These are phyloP conservation scores for Xylona heveae DNA, from an alignment of 495 filamentous ascomycete species.

Conservation along the genomic window DNA sequence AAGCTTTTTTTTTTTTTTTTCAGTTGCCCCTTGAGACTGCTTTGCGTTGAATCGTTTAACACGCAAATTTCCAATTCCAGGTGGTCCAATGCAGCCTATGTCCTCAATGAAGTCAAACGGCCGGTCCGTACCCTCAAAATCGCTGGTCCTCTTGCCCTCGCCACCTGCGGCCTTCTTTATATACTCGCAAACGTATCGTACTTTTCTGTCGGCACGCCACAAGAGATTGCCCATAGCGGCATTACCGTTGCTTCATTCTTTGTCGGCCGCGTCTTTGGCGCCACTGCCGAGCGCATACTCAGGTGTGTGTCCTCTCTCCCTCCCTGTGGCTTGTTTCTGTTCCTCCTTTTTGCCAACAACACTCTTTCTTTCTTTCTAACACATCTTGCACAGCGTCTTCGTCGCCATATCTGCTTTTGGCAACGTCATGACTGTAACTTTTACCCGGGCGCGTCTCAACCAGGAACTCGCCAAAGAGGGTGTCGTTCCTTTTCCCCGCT, in stretches of 20 bases:
- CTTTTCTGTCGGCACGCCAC: constrained; percentile 7
- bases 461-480: background rate
- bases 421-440: constrained; percentile 1
- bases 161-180: background rate
- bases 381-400: background rate
- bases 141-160: background rate
- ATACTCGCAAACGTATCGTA: constrained; percentile 2
- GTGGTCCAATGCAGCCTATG: constrained; percentile 7
- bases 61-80: constrained; percentile 15
- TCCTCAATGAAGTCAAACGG: background rate
- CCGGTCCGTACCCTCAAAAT: background rate
- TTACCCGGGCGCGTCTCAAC: constrained; percentile 1
- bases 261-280: background rate
- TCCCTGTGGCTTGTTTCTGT: no score
- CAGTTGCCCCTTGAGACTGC: no score
- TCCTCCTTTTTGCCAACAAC: no score
- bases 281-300: background rate
- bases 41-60: constrained; percentile 13
- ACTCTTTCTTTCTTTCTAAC: no score
- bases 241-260: constrained; percentile 8
- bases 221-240: constrained; percentile 7
- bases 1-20: constrained; percentile 5
- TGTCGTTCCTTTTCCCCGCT: background rate
- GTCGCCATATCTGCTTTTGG: background rate
- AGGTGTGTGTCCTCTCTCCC: no score